A percentile compares a stretch with the other conserved stretches of the same genome.
Conservation (phyloP, 2,329 filamentous ascomycete species). For the Colletotrichum musicola region DNA sequence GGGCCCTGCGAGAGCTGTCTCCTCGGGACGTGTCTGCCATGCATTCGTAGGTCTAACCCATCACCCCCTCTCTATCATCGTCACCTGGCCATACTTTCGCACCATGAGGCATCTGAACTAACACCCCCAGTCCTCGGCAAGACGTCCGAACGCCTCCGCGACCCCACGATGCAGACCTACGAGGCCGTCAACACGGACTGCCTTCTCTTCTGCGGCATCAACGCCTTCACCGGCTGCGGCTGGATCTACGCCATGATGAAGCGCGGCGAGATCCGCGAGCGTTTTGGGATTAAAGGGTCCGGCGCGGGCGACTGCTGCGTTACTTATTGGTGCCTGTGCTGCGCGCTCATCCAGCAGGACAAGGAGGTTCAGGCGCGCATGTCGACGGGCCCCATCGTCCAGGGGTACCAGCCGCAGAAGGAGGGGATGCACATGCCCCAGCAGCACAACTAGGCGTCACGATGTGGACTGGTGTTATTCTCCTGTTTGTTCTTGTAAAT, state of each 20-base stretch:
- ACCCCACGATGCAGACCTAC: constrained; percentile 56
- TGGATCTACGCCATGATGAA: constrained; percentile 65
- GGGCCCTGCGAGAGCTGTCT: constrained; percentile 54
- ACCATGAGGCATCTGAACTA: not conserved
- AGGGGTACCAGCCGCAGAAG: constrained; percentile 53
- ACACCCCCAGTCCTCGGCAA: constrained; percentile 55
- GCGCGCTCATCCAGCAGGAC: constrained; percentile 69
- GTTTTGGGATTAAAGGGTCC: constrained; percentile 65
- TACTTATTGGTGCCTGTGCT: constrained; percentile 69
- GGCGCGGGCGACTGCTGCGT: constrained; percentile 63
- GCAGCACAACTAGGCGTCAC: constrained; percentile 10
- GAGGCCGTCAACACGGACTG: constrained; percentile 58
- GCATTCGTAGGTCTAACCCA: constrained; percentile 53
- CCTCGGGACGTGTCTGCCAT: constrained; percentile 56
- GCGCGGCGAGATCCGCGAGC: constrained; percentile 65
- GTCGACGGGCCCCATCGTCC: constrained; percentile 43
- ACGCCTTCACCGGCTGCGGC: constrained; percentile 55
- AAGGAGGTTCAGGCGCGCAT: constrained; percentile 60
- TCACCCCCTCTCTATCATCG: not conserved
- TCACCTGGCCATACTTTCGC: too few relatives aligned
- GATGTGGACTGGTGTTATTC: not conserved
- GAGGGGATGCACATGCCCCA: constrained; percentile 54
- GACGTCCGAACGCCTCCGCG: constrained; percentile 58
- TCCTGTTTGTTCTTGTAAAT: not conserved
- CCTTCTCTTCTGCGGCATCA: constrained; percentile 53